Evolutionary conservation across 2,329 filamentous ascomycete species (phyloP).

Genomic region (Hypoxylon sp.): DNA sequence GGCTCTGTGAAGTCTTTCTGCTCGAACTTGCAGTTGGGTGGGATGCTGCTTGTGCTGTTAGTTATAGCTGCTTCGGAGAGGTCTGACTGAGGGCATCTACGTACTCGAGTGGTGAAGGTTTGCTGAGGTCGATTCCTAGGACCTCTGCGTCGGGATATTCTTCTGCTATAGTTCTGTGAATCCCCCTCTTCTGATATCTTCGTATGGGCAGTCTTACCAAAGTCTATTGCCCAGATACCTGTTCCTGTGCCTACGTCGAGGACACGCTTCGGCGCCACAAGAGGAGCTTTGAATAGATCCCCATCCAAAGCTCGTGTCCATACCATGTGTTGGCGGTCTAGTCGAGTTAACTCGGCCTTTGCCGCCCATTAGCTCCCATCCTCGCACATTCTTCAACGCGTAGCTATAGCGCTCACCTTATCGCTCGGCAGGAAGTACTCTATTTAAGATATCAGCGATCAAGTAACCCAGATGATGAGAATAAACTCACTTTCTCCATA

Average conservation of each 20-base stretch:
- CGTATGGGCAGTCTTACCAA: conserved; percentile 7
- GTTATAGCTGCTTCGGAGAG: neutral
- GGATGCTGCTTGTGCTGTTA: conserved; percentile 6
- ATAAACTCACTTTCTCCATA: conserved; percentile 13
- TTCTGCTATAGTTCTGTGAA: conserved; percentile 12
- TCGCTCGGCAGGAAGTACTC: conserved; percentile 32
- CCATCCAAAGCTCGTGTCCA: conserved; percentile 21
- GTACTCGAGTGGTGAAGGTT: conserved; percentile 17
- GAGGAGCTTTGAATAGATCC: conserved; percentile 22
- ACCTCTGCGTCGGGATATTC: conserved; percentile 15
- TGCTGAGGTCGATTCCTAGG: conserved; percentile 27
- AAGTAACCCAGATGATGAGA: neutral
- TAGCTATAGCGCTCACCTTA: neutral
- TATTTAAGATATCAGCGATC: neutral
- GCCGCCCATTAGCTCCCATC: neutral
- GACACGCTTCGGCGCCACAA: conserved; percentile 20
- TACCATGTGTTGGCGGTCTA: conserved; percentile 25
- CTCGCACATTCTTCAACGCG: neutral
- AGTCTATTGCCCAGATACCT: conserved; percentile 27
- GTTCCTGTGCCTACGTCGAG: conserved; percentile 30
- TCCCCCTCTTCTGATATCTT: neutral
- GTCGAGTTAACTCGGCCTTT: conserved; percentile 23
- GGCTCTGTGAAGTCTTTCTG: conserved; percentile 20
- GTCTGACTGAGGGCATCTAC: neutral
- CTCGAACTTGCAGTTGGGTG: conserved; percentile 25